These are phyloP conservation scores for Saxispiralis lemnorum DNA, from an alignment of 495 filamentous ascomycete species.

Conservation along the genomic window DNA sequence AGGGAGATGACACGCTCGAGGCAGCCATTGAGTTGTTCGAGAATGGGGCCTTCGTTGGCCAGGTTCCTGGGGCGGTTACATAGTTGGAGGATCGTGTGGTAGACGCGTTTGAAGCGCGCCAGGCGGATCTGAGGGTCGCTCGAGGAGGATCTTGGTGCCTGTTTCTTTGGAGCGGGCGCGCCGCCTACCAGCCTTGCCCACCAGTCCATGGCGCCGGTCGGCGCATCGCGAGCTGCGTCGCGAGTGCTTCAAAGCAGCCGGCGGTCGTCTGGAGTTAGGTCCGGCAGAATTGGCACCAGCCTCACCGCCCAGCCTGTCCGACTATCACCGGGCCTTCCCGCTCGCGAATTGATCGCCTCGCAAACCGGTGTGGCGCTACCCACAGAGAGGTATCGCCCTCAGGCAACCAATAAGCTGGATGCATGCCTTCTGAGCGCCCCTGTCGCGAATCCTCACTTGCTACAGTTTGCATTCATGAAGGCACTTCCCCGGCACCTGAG, in stretches of 20 bases:
- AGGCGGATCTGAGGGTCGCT: constrained; percentile 73
- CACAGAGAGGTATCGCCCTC: no score
- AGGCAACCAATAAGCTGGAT: no score
- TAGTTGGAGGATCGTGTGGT: constrained; percentile 64
- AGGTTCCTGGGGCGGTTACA: constrained; percentile 35
- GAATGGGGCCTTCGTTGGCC: constrained; percentile 31
- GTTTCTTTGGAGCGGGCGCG: constrained; percentile 42
- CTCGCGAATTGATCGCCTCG: no score
- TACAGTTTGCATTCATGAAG: no score
- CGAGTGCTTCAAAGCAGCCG: no score
- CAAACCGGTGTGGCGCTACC: no score
- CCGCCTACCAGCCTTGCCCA: constrained; percentile 84
- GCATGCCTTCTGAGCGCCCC: no score
- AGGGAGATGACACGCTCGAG: constrained; percentile 55
- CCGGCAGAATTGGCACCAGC: not conserved
- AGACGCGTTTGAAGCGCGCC: constrained; percentile 74
- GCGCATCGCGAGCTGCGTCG: no score
- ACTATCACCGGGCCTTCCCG: no score
- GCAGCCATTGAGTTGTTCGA: constrained; percentile 25
- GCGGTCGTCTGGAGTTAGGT: not conserved
- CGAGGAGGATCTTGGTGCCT: constrained; percentile 31
- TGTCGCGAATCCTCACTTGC: no score
- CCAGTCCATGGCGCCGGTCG: constrained; percentile 26
- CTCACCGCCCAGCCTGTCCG: no score
- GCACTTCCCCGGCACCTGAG: no score